These are phyloP conservation scores for Ceratobasidium sp. DNA, from an alignment of 1,284 basidiomycete species.

Conservation along the genomic window DNA sequence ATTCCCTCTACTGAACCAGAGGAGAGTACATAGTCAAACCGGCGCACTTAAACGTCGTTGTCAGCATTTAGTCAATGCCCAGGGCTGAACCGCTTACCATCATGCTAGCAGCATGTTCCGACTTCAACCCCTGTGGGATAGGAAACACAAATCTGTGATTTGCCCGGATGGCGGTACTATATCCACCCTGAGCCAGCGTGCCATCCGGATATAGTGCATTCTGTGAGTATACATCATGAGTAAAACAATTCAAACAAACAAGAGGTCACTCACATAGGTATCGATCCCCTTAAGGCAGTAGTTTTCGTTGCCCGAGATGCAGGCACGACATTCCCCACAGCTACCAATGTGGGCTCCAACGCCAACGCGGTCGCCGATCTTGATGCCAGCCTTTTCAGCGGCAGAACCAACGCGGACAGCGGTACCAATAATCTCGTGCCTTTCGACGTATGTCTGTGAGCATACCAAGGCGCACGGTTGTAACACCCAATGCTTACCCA, in stretches of 20 bases:
- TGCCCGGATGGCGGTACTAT: slow-evolving; percentile 72
- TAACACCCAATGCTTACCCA: slow-evolving; percentile 51
- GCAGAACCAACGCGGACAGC: slow-evolving; percentile 66
- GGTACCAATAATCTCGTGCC: slow-evolving; percentile 72
- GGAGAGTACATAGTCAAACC: slow-evolving; percentile 76
- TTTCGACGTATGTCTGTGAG: slow-evolving; percentile 47
- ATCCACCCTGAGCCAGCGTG: slow-evolving; percentile 68
- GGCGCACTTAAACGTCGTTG: slow-evolving; percentile 58
- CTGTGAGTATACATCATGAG: slow-evolving; percentile 53
- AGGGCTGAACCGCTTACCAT: slow-evolving; percentile 44
- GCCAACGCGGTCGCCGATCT: slow-evolving; percentile 71
- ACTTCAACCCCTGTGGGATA: slow-evolving; percentile 68
- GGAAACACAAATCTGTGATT: slow-evolving; percentile 76
- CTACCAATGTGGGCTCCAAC: slow-evolving; percentile 70
- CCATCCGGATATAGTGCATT: slow-evolving; percentile 65
- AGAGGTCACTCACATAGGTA: slow-evolving; percentile 55
- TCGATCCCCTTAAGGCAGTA: slow-evolving; percentile 58
- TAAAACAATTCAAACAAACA: slow-evolving; percentile 53
- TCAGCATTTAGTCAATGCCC: slow-evolving; percentile 44
- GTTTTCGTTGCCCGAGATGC: slow-evolving; percentile 66
- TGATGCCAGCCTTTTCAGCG: slow-evolving; percentile 58
- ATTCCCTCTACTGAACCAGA: slow-evolving; percentile 65
- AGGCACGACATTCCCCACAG: slow-evolving; percentile 65
- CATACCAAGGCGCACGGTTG: not conserved
- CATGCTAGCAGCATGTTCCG: slow-evolving; percentile 63